Evolutionary conservation across 345 rosid genomes (phyloP).

Genomic region (Linum tenue): DNA sequence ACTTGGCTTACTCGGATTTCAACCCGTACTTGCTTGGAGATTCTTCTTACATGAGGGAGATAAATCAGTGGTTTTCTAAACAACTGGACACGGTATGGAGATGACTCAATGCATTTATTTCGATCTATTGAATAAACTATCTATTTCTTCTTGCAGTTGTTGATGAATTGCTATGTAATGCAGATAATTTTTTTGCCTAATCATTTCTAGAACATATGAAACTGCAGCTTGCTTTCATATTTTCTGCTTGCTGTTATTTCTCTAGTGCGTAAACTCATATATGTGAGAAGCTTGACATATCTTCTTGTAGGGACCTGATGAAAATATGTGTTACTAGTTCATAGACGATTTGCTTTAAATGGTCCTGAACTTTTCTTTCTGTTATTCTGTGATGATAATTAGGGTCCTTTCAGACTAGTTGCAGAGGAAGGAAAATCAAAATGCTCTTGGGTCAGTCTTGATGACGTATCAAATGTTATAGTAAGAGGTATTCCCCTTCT

Average conservation of each 20-base stretch:
- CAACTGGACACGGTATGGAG: conserved; percentile 76
- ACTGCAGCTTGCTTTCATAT: not conserved
- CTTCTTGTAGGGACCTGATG: not conserved
- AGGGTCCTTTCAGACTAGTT: conserved; percentile 89
- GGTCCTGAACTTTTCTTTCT: not conserved
- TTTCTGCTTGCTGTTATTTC: not conserved
- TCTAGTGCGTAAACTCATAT: not conserved
- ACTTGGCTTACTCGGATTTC: conserved; percentile 86
- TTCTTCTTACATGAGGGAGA: conserved; percentile 70
- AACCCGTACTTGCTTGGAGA: conserved; percentile 80
- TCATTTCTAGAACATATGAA: not conserved
- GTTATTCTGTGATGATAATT: conserved; percentile 17
- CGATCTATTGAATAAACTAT: conserved; percentile 1
- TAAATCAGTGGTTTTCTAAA: conserved; percentile 85
- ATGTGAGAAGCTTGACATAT: not conserved
- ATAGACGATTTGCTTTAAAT: not conserved
- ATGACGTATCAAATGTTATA: conserved; percentile 62
- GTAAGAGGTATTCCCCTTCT: conserved; percentile 50
- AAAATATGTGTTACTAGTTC: not conserved
- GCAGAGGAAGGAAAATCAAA: conserved; percentile 96
- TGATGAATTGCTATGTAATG: not conserved
- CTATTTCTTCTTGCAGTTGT: not conserved
- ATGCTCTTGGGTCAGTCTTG: conserved; percentile 96
- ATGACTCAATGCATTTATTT: conserved; percentile 8
- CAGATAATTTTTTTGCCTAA: not conserved